Base-by-base conservation (phyloP, 495 filamentous ascomycete genomes). In the Lasiosphaeriaceae sp. region DNA sequence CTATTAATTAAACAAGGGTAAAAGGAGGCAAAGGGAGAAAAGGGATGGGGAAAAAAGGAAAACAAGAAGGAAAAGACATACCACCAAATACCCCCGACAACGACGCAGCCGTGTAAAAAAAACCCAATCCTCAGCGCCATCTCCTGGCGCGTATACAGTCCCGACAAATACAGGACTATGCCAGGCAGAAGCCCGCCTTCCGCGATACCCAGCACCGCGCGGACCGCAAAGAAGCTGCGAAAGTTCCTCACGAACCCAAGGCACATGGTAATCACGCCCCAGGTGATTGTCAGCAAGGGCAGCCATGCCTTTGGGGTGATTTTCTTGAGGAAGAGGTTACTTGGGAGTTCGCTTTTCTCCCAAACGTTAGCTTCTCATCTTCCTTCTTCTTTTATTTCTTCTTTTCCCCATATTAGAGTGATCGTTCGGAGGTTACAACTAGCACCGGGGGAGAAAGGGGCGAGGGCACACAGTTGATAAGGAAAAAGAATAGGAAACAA, bases 311-410 rank as follows among this genome's bases (percentile, higher is more conserved):
- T 83, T 8, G 88, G 88, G 0, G 79, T 75, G 11, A 89, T 66
- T 50, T 79, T 80, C 70, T 96, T 96, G 37, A 97, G 81, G 22
- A 96, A 74, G 39, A 97, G 65, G 65, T 97, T 96, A 41, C 89
- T 93, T 44, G 90, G 71, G 0, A 92, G 86, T 74, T 96, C 92
- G 63, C 88, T 76, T 60, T 60, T 26, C 56, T 11, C 39, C 54
- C 55, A 14, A 22, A 2, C 26, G 26, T 31, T 31, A 31, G 4
- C 26, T 3, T 31, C 9, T 31, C 26, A 31, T 31, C 9, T 31
- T 9, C 26, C 26, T 4, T 31, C 9, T 4, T 31, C 4, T 4
- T 31, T 31, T 9, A 31, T n/a, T n/a, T n/a, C n/a, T n/a, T n/a
- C n/a, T n/a, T n/a, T n/a, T n/a, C n/a, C n/a, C n/a, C n/a, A n/a